phyloP scores from a whole-genome alignment of 768 basidiomycete genomes.

The Leccinellum rugosiceps region DNA sequence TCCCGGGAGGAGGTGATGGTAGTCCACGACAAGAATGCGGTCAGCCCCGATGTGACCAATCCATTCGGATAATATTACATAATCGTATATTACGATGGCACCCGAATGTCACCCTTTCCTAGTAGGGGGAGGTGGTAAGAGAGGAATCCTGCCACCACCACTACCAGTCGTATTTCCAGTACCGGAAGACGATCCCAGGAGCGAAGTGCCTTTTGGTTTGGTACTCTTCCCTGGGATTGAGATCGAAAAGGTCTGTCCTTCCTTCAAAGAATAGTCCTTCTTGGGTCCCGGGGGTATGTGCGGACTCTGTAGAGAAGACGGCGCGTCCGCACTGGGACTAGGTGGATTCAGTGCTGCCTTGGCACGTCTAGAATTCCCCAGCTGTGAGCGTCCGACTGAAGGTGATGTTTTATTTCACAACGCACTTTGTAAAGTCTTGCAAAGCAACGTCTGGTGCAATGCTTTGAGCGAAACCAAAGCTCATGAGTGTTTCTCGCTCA shows the following conservation, averaged over 20 bases:
- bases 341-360: constrained; percentile 60
- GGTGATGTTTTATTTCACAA: background rate
- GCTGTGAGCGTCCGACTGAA: background rate
- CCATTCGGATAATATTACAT: constrained; percentile 13
- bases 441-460: constrained; percentile 65
- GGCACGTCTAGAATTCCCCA: constrained; percentile 44
- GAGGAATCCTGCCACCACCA: constrained; percentile 46
- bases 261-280: constrained; percentile 92
- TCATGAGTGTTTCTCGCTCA: constrained; percentile 2
- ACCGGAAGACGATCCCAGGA: constrained; percentile 36
- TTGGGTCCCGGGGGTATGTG: constrained; percentile 76
- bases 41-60: constrained; percentile 6
- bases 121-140: constrained; percentile 85
- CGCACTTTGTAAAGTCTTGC: constrained; percentile 82
- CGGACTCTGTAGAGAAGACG: constrained; percentile 55
- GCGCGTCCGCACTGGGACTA: constrained; percentile 37
- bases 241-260: constrained; percentile 93
- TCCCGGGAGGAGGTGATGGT: constrained; percentile 8
- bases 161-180: constrained; percentile 22
- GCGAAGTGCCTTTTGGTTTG: constrained; percentile 31
- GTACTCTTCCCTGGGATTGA: constrained; percentile 78
- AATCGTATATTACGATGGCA: constrained; percentile 13
- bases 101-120: constrained; percentile 42
- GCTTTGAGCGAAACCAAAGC: constrained; percentile 3
- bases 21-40: constrained; percentile 7